Conservation (phyloP, 768 basidiomycete species). For the Amanita muscaria region DNA sequence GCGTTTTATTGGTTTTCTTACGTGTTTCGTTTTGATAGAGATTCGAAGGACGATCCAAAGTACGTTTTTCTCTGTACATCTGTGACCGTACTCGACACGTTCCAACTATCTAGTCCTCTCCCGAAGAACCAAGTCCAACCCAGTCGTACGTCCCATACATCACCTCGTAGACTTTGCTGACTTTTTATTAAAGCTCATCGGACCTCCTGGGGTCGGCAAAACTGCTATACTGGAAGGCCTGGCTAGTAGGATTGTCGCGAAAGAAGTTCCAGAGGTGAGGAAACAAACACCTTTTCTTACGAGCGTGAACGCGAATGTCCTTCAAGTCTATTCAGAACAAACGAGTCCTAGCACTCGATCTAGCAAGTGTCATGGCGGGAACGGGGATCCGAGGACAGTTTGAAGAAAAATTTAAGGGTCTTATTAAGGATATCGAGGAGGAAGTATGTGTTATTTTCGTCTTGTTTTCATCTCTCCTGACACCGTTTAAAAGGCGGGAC, state of each 20-base stretch:
- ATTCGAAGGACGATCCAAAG: conserved; percentile 89
- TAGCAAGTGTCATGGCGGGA: conserved; percentile 78
- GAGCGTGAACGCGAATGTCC: neutral
- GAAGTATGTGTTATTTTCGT: conserved; percentile 39
- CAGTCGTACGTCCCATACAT: conserved; percentile 46
- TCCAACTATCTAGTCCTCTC: conserved; percentile 51
- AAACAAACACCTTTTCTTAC: neutral
- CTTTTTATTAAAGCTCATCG: conserved; percentile 46
- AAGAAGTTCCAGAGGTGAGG: conserved; percentile 83
- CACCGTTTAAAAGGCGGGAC: conserved; percentile 39
- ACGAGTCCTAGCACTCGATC: conserved; percentile 80
- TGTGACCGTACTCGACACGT: neutral
- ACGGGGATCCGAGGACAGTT: conserved; percentile 90
- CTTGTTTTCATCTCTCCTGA: conserved; percentile 1
- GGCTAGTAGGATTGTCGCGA: conserved; percentile 77
- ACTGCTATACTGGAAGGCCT: conserved; percentile 89
- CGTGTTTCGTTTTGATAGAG: conserved; percentile 45
- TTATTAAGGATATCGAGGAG: conserved; percentile 85
- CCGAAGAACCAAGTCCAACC: conserved; percentile 85
- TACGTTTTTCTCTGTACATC: conserved; percentile 24
- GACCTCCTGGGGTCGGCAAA: conserved; percentile 87
- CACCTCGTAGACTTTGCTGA: neutral
- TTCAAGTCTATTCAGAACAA: conserved; percentile 65
- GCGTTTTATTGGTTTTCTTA: neutral
- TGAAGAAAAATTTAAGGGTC: conserved; percentile 87